Evolutionary conservation across 2,329 filamentous ascomycete genomes (phyloP).

Genomic region (Gyromitra esculenta): DNA sequence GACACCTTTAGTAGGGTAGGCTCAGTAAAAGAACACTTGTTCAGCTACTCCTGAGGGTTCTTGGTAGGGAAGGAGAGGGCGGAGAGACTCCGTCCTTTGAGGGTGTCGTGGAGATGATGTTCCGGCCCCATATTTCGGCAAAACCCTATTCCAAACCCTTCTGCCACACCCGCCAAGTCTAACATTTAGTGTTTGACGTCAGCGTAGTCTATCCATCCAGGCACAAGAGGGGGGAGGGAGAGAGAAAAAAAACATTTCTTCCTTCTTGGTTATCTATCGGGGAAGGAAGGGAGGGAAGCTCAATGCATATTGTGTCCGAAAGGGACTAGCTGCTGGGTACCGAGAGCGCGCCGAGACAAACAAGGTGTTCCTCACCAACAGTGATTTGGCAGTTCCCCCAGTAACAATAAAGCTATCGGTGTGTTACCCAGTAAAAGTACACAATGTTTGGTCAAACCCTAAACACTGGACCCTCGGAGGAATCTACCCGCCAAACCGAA

Average conservation of each 20-base stretch:
- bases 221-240: neutral
- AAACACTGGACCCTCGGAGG: constrained; percentile 1
- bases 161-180: neutral
- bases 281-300: neutral
- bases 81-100: constrained; percentile 3
- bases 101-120: neutral
- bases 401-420: neutral
- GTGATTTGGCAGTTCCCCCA: neutral
- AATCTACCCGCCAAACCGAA: constrained; percentile 11
- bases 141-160: neutral
- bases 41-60: neutral
- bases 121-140: constrained; percentile 7
- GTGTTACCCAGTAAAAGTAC: neutral
- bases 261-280: neutral
- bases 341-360: constrained; percentile 8
- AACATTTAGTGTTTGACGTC: constrained; percentile 24
- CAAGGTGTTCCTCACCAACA: constrained; percentile 3
- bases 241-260: neutral
- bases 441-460: neutral
- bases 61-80: neutral
- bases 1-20: neutral
- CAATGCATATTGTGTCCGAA: constrained; percentile 17
- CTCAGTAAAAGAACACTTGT: neutral
- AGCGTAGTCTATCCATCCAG: neutral
- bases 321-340: constrained; percentile 36